Evolutionary conservation across 176 grass and related monocot species (phyloP).

Genomic region (Secale cereale): DNA sequence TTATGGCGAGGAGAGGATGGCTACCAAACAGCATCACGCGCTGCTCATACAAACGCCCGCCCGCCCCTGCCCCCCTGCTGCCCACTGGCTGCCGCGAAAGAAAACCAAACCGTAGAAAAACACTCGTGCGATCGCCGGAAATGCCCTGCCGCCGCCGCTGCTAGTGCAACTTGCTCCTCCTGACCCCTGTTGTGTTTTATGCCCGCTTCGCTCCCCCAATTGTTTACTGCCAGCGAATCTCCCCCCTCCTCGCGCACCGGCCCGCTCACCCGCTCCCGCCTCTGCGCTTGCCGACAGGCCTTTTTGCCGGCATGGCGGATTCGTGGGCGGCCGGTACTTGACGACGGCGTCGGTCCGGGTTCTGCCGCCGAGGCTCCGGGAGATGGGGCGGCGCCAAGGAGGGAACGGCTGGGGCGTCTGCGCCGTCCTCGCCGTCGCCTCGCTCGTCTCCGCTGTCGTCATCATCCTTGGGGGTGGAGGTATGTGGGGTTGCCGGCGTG

Average conservation of each 20-base stretch:
- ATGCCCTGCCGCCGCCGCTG: background rate
- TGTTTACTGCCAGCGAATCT: slow-evolving; percentile 25
- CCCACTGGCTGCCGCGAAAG: background rate
- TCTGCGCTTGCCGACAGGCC: background rate
- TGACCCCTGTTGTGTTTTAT: background rate
- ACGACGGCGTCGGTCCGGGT: background rate
- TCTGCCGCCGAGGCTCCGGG: background rate
- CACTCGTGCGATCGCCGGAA: slow-evolving; percentile 6
- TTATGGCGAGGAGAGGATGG: background rate
- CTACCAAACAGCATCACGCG: slow-evolving; percentile 8
- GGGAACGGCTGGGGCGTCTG: background rate
- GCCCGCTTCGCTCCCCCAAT: background rate
- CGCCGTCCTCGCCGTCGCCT: slow-evolving; percentile 19
- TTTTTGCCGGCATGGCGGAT: background rate
- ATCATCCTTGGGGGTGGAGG: slow-evolving; percentile 32
- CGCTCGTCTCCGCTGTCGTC: slow-evolving; percentile 22
- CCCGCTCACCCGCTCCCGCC: slow-evolving; percentile 8
- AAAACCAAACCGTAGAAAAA: background rate
- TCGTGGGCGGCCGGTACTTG: background rate
- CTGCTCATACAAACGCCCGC: too few species aligned
- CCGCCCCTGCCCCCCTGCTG: background rate
- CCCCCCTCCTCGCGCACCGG: slow-evolving; percentile 21
- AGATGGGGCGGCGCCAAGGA: slow-evolving; percentile 19
- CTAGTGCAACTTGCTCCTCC: background rate
- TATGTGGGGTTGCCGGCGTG: background rate